Conservation (phyloP, 768 basidiomycete genomes). For the Cytidiella melzeri region DNA sequence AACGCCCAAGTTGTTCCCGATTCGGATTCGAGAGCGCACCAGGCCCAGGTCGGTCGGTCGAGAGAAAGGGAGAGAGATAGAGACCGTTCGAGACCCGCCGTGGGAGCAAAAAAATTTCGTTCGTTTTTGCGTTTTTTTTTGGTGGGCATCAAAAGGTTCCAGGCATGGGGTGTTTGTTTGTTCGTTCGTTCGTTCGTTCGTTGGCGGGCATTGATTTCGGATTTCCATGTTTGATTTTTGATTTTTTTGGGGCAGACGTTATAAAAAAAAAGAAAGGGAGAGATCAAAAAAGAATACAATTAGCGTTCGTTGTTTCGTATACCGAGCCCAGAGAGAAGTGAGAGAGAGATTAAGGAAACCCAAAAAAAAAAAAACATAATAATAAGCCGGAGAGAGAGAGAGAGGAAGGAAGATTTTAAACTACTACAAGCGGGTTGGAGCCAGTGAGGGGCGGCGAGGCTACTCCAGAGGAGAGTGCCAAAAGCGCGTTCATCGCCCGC, state of each 20-base stretch:
- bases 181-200: not conserved
- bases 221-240: no score
- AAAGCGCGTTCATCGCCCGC: not conserved
- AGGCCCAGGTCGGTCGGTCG: no score
- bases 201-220: not conserved
- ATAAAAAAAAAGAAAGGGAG: no score
- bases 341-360: not conserved
- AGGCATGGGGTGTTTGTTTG: not conserved
- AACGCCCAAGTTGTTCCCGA: no score
- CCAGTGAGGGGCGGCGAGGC: conserved; percentile 4
- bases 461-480: conserved; percentile 3
- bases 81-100: no score
- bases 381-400: not conserved
- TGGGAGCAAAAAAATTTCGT: no score
- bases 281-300: conserved; percentile 22
- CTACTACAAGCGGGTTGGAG: not conserved
- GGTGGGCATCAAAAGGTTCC: no score
- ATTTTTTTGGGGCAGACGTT: no score
- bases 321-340: not conserved
- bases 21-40: no score
- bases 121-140: no score
- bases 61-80: no score
- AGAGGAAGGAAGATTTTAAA: not conserved
- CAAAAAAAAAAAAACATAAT: not conserved
- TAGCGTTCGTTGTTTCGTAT: conserved; percentile 4